Evolutionary conservation across 75 land plant species (phyloP).

Genomic region (Cupressus sempervirens): DNA sequence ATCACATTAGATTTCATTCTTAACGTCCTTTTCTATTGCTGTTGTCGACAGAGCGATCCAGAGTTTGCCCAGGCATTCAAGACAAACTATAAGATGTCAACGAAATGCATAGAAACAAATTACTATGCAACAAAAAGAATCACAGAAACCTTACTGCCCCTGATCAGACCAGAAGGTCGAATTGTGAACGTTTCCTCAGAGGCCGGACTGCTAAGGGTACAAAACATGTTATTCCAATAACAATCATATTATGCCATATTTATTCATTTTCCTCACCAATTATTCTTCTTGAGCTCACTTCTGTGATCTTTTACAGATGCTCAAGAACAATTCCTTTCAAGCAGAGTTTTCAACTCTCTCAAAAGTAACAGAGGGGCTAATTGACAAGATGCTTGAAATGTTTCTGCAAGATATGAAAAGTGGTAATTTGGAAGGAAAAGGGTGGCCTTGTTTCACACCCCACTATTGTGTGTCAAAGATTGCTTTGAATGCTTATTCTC

Average conservation of each 20-base stretch:
- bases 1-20: not conserved
- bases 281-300: not conserved
- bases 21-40: not conserved
- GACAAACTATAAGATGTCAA: not conserved
- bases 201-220: not conserved
- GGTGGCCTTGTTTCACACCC: slow-evolving; percentile 26
- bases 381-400: slow-evolving; percentile 23
- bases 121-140: slow-evolving; percentile 59
- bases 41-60: not conserved
- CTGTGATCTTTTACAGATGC: slow-evolving; percentile 5
- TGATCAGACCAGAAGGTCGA: slow-evolving; percentile 67
- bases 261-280: not conserved
- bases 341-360: slow-evolving; percentile 14
- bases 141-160: slow-evolving; percentile 59
- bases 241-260: not conserved
- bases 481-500: slow-evolving; percentile 40
- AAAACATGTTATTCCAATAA: too few relatives aligned
- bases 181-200: slow-evolving; percentile 69
- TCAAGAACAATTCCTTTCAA: slow-evolving; percentile 16
- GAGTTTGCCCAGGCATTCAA: not conserved
- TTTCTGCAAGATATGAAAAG: slow-evolving; percentile 27
- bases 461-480: slow-evolving; percentile 30
- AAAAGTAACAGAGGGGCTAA: slow-evolving; percentile 14
- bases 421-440: slow-evolving; percentile 1
- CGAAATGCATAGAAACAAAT: slow-evolving; percentile 31